Conservation (phyloP, 768 basidiomycete genomes). For the Suillus subluteus region DNA sequence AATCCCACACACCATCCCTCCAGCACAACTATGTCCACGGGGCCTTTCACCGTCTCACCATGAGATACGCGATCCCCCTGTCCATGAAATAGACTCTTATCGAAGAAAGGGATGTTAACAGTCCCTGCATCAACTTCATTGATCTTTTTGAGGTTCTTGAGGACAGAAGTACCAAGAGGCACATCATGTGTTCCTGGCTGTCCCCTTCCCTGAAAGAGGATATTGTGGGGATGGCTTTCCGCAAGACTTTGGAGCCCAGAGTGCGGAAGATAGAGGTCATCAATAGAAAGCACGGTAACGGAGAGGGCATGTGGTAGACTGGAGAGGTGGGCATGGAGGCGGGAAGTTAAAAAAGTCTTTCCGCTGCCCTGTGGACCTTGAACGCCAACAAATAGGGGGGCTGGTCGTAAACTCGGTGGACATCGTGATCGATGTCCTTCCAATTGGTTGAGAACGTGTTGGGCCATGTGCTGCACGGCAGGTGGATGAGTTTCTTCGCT, state of each 20-base stretch:
- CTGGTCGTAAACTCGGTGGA: constrained; percentile 10
- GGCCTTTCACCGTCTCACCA: constrained; percentile 45
- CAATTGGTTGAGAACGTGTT: constrained; percentile 45
- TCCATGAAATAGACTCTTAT: constrained; percentile 82
- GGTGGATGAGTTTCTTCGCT: constrained; percentile 24
- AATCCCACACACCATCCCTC: constrained; percentile 99
- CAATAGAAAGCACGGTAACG: constrained; percentile 72
- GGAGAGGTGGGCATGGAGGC: constrained; percentile 49
- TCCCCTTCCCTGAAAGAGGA: constrained; percentile 80
- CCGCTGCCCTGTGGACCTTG: constrained; percentile 97
- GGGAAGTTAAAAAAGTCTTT: constrained; percentile 79
- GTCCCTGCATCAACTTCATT: constrained; percentile 26
- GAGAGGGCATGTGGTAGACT: constrained; percentile 52
- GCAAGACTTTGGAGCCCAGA: constrained; percentile 60
- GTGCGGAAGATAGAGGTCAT: constrained; percentile 87
- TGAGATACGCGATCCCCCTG: constrained; percentile 78
- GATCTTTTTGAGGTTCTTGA: constrained; percentile 52
- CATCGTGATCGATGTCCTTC: constrained; percentile 30
- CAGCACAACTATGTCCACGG: constrained; percentile 81
- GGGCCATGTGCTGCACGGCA: constrained; percentile 41
- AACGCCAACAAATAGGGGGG: constrained; percentile 81
- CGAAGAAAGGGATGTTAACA: constrained; percentile 77
- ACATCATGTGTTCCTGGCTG: constrained; percentile 94
- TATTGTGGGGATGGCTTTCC: constrained; percentile 51
- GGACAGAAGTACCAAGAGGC: constrained; percentile 56